Evolutionary conservation across 139 green algal genomes (phyloP).

Genomic region (Micractinium conductrix): DNA sequence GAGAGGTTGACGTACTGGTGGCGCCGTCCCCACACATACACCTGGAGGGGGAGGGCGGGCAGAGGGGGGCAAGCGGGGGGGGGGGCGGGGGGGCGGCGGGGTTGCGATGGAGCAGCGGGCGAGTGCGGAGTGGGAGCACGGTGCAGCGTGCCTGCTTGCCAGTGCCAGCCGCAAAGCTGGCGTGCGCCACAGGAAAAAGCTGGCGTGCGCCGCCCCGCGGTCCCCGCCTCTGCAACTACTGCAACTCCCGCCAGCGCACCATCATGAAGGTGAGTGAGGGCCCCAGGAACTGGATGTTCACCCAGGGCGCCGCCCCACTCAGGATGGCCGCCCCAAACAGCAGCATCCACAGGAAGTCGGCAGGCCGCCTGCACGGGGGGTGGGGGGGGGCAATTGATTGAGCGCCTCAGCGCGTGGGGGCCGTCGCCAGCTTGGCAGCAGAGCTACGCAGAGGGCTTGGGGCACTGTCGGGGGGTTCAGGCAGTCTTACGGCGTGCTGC

Average conservation of each 20-base stretch:
- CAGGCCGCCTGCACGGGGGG: conserved; percentile 82
- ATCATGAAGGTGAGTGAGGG: conserved; percentile 98
- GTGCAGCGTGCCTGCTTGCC: too few species aligned
- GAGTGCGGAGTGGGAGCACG: too few species aligned
- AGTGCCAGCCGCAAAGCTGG: background rate
- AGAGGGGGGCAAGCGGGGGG: background rate
- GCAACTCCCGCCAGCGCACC: too few species aligned
- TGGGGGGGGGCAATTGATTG: too few species aligned
- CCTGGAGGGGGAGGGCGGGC: conserved; percentile 39
- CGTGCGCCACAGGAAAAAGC: background rate
- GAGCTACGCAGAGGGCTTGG: too few species aligned
- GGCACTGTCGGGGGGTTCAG: too few species aligned
- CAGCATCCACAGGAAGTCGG: conserved; percentile 99
- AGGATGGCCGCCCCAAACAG: conserved; percentile 89
- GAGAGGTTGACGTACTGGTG: conserved; percentile 93
- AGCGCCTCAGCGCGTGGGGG: too few species aligned
- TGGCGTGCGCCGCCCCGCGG: background rate
- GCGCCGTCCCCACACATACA: conserved; percentile 97
- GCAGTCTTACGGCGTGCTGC: too few species aligned
- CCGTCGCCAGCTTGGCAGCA: too few species aligned
- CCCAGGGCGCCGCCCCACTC: conserved; percentile 82
- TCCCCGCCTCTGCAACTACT: too few species aligned
- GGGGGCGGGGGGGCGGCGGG: background rate
- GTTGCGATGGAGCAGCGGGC: background rate
- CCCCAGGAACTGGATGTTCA: conserved; percentile 97